These are phyloP conservation scores for Paraconiothyrium sp. DNA, from an alignment of 2,329 filamentous ascomycete genomes.

Conservation along the genomic window DNA sequence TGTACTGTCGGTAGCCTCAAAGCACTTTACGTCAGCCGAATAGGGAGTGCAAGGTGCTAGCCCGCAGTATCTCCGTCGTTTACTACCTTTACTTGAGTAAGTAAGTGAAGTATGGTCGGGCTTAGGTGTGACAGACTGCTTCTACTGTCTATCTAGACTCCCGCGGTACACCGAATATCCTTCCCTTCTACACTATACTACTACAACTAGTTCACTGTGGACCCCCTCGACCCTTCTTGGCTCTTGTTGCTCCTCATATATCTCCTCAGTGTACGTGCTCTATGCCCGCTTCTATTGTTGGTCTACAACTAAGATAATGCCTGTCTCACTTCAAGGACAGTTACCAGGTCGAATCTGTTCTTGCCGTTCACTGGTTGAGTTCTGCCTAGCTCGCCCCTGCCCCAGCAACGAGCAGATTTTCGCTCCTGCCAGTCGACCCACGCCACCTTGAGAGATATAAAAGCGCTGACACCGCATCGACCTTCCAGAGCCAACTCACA, in stretches of 20 bases:
- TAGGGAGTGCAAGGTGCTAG: not conserved
- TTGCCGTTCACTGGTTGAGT: not conserved
- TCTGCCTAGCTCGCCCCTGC: not conserved
- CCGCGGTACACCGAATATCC: not conserved
- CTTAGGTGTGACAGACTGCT: not conserved
- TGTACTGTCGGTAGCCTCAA: not conserved
- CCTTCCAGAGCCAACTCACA: not conserved
- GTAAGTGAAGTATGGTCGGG: not conserved
- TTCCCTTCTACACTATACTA: not conserved
- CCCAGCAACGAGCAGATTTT: not conserved
- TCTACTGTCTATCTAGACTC: not conserved
- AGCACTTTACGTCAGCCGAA: not conserved
- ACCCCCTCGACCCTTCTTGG: not conserved
- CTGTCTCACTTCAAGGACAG: not conserved
- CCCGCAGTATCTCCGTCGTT: too few species aligned
- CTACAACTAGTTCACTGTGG: not conserved
- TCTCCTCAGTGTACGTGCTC: not conserved
- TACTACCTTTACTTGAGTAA: not conserved
- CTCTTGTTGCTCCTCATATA: not conserved
- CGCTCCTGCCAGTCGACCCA: not conserved
- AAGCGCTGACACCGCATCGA: not conserved
- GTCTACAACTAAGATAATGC: too few species aligned
- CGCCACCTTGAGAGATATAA: not conserved
- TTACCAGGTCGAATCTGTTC: not conserved
- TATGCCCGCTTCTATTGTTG: not conserved